Evolutionary conservation across 2,329 filamentous ascomycete species (phyloP), one percentile per base, ranked within the genome.

Genomic region (Fusarium liriodendri): DNA sequence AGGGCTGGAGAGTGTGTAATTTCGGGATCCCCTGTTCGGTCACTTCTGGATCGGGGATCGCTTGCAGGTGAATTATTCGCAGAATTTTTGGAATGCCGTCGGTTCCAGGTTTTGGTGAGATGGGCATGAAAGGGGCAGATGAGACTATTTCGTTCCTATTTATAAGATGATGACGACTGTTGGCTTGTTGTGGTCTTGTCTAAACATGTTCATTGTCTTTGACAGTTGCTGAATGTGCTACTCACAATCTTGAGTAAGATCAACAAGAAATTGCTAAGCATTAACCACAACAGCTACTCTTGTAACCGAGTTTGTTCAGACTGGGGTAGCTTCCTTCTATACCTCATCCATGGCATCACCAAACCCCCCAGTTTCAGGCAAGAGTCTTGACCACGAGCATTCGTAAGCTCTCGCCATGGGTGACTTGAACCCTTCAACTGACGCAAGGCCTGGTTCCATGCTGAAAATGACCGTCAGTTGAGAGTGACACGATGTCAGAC

Each of bases 1-100:
- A 52, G 47, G 16, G 16, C 47, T 52, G 47, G 47, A 29, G 25
- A 16, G 52, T 50, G 10, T n/a, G 57, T 70, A 57, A 71, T 71
- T 67, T 71, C n/a, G 10, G 20, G 22, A 11, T 37, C 32, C 42
- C 69, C 52, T 71, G 59, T 38, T 71, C 68, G 69, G 69, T 8
- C 37, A 13, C 62, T 71, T 57, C 69, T 71, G 59, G 64, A 18
- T 45, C 32, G 32, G 33, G 62, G 13, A 47, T 47, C 60, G 47
- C 29, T 58, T 58, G 35, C 32, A 35, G 14, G 27, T n/a, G 45
- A 50, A 25, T 2, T 50, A 20, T 52, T 52, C 47, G 47, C 27
- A 29, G 27, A 32, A 20, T 52, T 52, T 50, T 45, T 29, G 9
- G 16, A 27, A 18, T 32, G 27, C 11, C 6, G 47, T 52, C 47